Percentiles rank a stretch among this genome's conserved stretches.
Conservation (phyloP, 208 protist genomes). For the Novymonas esmeraldas region DNA sequence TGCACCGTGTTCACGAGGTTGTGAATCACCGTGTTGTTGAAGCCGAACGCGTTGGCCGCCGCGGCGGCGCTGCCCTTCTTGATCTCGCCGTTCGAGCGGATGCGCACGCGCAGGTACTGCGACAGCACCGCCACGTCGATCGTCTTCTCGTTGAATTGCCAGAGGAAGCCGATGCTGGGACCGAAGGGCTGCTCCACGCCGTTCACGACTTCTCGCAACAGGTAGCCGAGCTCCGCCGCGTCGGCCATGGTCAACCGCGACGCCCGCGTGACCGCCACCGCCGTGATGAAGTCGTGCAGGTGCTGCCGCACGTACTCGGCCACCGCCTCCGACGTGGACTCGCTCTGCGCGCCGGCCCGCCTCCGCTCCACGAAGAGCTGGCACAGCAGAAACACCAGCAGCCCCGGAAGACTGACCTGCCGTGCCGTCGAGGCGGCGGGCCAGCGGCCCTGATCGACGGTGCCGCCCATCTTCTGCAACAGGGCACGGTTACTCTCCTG, state of each 20-base stretch:
- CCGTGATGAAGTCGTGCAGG: slow-evolving; percentile 86
- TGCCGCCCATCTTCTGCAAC: slow-evolving; percentile 86
- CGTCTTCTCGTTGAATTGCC: slow-evolving; percentile 79
- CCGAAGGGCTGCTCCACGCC: slow-evolving; percentile 89
- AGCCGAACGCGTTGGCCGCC: slow-evolving; percentile 33
- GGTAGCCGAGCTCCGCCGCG: slow-evolving; percentile 77
- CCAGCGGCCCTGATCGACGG: slow-evolving; percentile 75
- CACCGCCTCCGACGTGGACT: slow-evolving; percentile 48
- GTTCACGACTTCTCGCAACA: slow-evolving; percentile 86
- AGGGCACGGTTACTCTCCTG: slow-evolving; percentile 80
- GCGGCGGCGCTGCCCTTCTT: slow-evolving; percentile 11
- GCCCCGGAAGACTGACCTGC: slow-evolving; percentile 78
- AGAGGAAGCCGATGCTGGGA: slow-evolving; percentile 79
- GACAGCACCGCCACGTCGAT: slow-evolving; percentile 86
- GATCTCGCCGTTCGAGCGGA: slow-evolving; percentile 68
- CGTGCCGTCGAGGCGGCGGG: slow-evolving; percentile 62
- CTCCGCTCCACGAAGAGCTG: slow-evolving; percentile 85
- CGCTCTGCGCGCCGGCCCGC: slow-evolving; percentile 37
- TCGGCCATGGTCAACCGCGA: slow-evolving; percentile 77
- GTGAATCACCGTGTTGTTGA: slow-evolving; percentile 70
- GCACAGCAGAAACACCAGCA: slow-evolving; percentile 83
- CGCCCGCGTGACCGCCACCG: slow-evolving; percentile 64
- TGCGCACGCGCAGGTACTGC: slow-evolving; percentile 89
- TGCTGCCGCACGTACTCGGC: slow-evolving; percentile 78
- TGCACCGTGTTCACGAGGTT: slow-evolving; percentile 54